Conservation (phyloP, 768 basidiomycete species). For the Dacryopinax spathularia region DNA sequence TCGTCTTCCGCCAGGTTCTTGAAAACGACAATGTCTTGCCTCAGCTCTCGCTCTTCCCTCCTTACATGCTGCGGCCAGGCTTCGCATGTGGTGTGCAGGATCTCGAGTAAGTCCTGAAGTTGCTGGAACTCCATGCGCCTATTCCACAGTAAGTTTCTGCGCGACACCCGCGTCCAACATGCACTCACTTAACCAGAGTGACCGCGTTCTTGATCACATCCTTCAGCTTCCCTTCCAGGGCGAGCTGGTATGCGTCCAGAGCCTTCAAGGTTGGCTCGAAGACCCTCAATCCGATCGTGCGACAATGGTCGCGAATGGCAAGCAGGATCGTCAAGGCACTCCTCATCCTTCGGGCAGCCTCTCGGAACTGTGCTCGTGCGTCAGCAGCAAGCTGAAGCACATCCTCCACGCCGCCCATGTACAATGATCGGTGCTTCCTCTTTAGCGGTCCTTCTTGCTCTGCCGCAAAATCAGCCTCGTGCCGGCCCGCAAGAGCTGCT, state of each 20-base stretch:
- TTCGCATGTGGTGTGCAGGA: not conserved
- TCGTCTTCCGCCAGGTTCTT: not conserved
- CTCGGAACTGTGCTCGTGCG: not conserved
- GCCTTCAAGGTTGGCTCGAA: not conserved
- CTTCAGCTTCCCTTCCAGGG: not conserved
- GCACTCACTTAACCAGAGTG: not conserved
- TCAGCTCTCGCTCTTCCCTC: not conserved
- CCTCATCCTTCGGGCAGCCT: not conserved
- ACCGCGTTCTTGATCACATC: not conserved
- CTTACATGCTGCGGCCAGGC: not conserved
- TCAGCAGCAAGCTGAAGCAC: not conserved
- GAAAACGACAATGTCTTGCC: not conserved
- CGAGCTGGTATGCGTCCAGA: not conserved
- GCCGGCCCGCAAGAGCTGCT: not conserved
- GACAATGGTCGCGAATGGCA: not conserved
- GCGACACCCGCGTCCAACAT: not conserved
- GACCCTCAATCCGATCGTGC: not conserved
- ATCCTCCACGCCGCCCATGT: not conserved
- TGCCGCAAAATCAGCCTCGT: not conserved
- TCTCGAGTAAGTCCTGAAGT: not conserved
- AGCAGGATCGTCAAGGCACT: not conserved
- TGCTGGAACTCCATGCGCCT: conserved; percentile 2
- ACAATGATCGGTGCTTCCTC: not conserved
- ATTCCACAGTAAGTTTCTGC: not conserved
- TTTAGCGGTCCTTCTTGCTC: not conserved